Base-by-base conservation (phyloP, 2,329 filamentous ascomycete species). In the Emmonsiellopsis sp. region DNA sequence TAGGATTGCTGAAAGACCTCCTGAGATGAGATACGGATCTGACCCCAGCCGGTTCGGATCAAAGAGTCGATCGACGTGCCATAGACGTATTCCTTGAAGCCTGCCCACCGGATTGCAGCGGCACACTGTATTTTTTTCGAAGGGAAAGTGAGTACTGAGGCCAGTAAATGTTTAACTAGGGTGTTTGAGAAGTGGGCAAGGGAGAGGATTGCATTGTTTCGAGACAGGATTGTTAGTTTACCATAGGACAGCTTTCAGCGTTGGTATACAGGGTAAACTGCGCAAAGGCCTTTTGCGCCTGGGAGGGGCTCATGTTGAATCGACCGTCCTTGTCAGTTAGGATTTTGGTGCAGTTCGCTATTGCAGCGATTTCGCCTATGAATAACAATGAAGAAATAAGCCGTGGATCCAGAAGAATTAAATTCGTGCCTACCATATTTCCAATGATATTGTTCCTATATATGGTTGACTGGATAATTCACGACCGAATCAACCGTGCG, bases 191-290 rank as follows among this genome's bases (percentile, higher is more conserved):
- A 6, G 27, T 8, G 10, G 43, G 11, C 11, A 33, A n/a, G 10
- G 21, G 11, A 10, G 27, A 33, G 31, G 33, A 44, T 11, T 10
- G 11, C 17, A 8, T 10, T 9, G 43, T 32, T 14, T 45, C 17
- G 17, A 31, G 33, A 14, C 13, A 42, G 17, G n/a, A 14, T 42
- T 27, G 37, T 44, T 21, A 27, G 49, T 58, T 51, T 57, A 66
- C 62, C 74, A 81, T 82, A 6, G 78, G 75, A 61, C 79, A 82
- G 53, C 73, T 75, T 63, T 82, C 78, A 2, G 74, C 78, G 61
- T 78, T 82, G 21, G 78, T 81, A 63, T 82, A 81, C 3, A 81
- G 63, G 5, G 73, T 73, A n/a, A 82, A 63, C 13, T 68, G 58
- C 2, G 63, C 55, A 57, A 78, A 80, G 0, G 77, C 78, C 2